Evolutionary conservation across 2,329 filamentous ascomycete genomes (phyloP).

Genomic region (Chaetomiaceae sp.): DNA sequence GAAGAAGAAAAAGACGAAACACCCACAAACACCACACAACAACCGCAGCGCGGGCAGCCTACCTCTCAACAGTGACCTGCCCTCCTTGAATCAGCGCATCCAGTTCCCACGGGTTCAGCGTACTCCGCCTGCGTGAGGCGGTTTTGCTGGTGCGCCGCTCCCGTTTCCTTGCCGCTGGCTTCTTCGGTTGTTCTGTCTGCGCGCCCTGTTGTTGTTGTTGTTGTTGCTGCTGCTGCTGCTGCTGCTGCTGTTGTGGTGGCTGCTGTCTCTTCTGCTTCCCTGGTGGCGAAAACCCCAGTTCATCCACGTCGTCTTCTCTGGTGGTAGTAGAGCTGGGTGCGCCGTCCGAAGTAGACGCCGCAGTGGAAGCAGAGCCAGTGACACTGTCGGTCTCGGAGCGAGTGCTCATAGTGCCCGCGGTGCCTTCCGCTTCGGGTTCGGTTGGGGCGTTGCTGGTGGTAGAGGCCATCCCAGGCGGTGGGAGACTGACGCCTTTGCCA

Average conservation of each 20-base stretch:
- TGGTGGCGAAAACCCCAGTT: slow-evolving; percentile 7
- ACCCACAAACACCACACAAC: slow-evolving; percentile 33
- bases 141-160: slow-evolving; percentile 51
- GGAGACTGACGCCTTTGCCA: slow-evolving; percentile 31
- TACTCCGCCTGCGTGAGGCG: slow-evolving; percentile 65
- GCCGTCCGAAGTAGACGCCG: slow-evolving; percentile 1
- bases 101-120: slow-evolving; percentile 70
- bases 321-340: slow-evolving; percentile 3
- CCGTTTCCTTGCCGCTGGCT: neutral
- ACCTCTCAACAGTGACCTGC: slow-evolving; percentile 17
- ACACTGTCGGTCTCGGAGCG: slow-evolving; percentile 9
- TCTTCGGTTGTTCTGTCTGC: neutral
- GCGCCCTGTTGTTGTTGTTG: slow-evolving; percentile 23
- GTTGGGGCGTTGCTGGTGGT: neutral
- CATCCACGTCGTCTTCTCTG: slow-evolving; percentile 8
- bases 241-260: neutral
- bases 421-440: neutral
- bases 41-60: neutral
- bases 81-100: slow-evolving; percentile 52
- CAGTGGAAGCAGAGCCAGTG: neutral
- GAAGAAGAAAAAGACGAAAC: no score
- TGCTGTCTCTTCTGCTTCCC: neutral
- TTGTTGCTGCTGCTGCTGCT: slow-evolving; percentile 12
- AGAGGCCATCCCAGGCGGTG: slow-evolving; percentile 9
- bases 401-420: neutral